Evolutionary conservation across 257 asterid species (phyloP).

Genomic region (Jacaranda copaia): DNA sequence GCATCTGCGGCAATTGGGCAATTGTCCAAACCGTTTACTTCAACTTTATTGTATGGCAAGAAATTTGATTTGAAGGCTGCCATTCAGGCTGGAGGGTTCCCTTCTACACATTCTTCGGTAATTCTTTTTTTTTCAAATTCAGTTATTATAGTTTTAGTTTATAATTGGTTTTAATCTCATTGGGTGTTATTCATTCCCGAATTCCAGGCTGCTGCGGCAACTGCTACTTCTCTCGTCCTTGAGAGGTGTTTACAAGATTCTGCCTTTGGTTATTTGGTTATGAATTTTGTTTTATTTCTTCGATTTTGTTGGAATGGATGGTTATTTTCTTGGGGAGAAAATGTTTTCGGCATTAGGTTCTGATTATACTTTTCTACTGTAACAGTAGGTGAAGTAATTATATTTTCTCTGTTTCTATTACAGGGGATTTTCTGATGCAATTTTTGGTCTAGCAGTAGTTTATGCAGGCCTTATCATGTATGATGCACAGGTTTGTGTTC

Average conservation of each 20-base stretch:
- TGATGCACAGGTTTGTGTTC: slow-evolving; percentile 85
- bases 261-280: not conserved
- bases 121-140: not conserved
- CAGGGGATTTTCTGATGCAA: slow-evolving; percentile 89
- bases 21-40: slow-evolving; percentile 75
- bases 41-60: slow-evolving; percentile 59
- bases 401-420: slow-evolving; percentile 31
- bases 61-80: slow-evolving; percentile 59
- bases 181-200: slow-evolving; percentile 21
- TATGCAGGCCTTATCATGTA: slow-evolving; percentile 87
- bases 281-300: not conserved
- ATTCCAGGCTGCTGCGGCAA: slow-evolving; percentile 77
- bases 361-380: not conserved
- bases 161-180: slow-evolving; percentile 27
- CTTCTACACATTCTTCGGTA: slow-evolving; percentile 96
- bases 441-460: slow-evolving; percentile 86
- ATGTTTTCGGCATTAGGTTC: slow-evolving; percentile 19
- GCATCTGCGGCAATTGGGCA: slow-evolving; percentile 87
- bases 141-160: not conserved
- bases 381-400: not conserved
- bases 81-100: slow-evolving; percentile 84
- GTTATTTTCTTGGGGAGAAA: not conserved
- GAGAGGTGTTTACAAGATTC: slow-evolving; percentile 62
- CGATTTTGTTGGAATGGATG: not conserved
- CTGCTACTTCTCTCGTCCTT: slow-evolving; percentile 81